Conservation (phyloP, 2,329 filamentous ascomycete species). For the Lizonia empirigonia region DNA sequence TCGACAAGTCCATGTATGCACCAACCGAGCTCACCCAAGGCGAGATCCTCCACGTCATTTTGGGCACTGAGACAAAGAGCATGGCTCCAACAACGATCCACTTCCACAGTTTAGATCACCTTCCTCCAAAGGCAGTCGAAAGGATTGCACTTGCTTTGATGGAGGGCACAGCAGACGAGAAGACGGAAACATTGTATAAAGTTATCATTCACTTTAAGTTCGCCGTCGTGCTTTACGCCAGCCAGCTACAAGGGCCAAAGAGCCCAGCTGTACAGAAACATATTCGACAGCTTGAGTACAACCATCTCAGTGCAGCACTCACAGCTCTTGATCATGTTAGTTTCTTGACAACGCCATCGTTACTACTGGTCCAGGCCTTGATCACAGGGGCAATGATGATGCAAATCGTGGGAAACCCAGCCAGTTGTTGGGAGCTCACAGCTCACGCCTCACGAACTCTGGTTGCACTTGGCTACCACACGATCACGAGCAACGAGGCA, state of each 20-base stretch:
- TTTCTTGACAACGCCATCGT: slow-evolving; percentile 34
- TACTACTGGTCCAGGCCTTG: slow-evolving; percentile 38
- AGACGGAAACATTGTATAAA: slow-evolving; percentile 38
- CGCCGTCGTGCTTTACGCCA: slow-evolving; percentile 31
- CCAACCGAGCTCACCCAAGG: slow-evolving; percentile 32
- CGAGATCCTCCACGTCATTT: slow-evolving; percentile 37
- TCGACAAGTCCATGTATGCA: slow-evolving; percentile 31
- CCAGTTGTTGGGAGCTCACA: slow-evolving; percentile 40
- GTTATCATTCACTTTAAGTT: slow-evolving; percentile 43
- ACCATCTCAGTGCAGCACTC: slow-evolving; percentile 37
- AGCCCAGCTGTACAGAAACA: slow-evolving; percentile 31
- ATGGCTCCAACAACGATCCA: slow-evolving; percentile 22
- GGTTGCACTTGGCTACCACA: slow-evolving; percentile 41
- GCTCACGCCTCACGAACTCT: slow-evolving; percentile 41
- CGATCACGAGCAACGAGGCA: slow-evolving; percentile 20
- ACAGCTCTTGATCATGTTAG: slow-evolving; percentile 39
- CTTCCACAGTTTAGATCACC: slow-evolving; percentile 36
- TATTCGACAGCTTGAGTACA: slow-evolving; percentile 34
- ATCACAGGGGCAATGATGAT: slow-evolving; percentile 42
- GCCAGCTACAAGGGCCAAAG: slow-evolving; percentile 32
- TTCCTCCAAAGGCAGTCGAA: slow-evolving; percentile 39
- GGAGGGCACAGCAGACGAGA: slow-evolving; percentile 36
- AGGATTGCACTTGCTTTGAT: slow-evolving; percentile 38
- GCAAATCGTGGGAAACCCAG: slow-evolving; percentile 43
- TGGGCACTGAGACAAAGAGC: slow-evolving; percentile 29